Base-by-base conservation (phyloP, 2,329 filamentous ascomycete genomes). In the Hymenoscyphus linearis region DNA sequence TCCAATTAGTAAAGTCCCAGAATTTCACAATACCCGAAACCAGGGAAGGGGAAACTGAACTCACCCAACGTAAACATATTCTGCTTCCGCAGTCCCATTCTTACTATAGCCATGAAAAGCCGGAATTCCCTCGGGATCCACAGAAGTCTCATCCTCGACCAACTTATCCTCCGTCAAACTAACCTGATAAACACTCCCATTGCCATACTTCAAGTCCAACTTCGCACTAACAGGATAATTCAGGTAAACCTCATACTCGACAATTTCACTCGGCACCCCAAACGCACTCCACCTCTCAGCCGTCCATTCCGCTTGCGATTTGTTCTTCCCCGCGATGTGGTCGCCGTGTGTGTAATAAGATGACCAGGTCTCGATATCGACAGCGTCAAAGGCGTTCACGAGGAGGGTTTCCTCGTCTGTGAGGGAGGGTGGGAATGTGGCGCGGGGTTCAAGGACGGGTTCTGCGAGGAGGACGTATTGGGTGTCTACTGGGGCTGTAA, bases 31-130 rank as follows among this genome's bases (percentile, higher is more conserved):
- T 47, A 4, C 4, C 1, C 4, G 0, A 9, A 2, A 22, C 22
- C 3, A 22, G 10, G 1, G 18, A 22, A 12, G n/a, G 10, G 6
- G 6, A 12, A 18, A 9, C 16, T 13, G 25, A 18, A 13, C 60
- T 22, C 37, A 65, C 47, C 54, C 57, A n/a, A 60, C 64, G n/a
- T 62, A 64, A 10, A 63, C 56, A 22, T 50, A 58, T 18, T 50
- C 37, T 10, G 56, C 40, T 16, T 52, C 34, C 52, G 93, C 92
- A 72, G 96, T 95, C 27, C 93, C 93, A 60, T 81, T 93, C 12
- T 91, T 91, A 2, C 90, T 95, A 74, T 96, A 96, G 58, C 92
- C 93, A 72, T 97, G 92, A 78, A 97, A 97, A 0, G 88, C 91
- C 0, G 92, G 91, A 25, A 96, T 81, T n/a, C 90, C 81, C 69